Evolutionary conservation across 176 grass and related monocot species (phyloP), one percentile per base, ranked within the genome.

Genomic region (Bothriochloa decipiens): DNA sequence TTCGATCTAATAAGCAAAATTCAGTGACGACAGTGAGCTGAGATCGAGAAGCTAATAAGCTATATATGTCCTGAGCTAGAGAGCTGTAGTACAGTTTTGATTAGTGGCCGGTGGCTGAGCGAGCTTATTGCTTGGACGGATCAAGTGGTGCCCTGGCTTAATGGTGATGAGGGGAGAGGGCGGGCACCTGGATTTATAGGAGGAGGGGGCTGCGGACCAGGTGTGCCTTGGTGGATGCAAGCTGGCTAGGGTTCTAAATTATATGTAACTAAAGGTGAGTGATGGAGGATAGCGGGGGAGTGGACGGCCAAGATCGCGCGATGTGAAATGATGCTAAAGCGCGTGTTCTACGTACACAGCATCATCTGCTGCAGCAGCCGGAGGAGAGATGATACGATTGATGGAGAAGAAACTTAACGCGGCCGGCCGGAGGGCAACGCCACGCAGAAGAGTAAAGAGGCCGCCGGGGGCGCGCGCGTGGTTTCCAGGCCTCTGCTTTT

Each of bases 401-500:
- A 68, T 73, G 82, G n/a, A 25, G 14, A 4, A 18, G 43, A 53
- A 42, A 77, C 43, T 68, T 50, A 29, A 53, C 16, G 17, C 57
- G 23, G 45, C 49, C 42, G 46, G 67, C 17, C 65, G 18, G 49
- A 52, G 49, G 7, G 9, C 57, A 25, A 25, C 57, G 57, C 20
- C 25, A 27, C 16, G 7, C 26, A 22, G 46, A 22, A 22, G 52
- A 22, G 17, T 8, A 6, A 5, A 57, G 18, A 55, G 53, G 1
- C 20, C 55, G 55, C 58, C 5, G 49, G 20, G 62, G 27, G 52
- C 20, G 33, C 77, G 76, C 50, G 25, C 74, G 84, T 32, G 80
- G 80, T 86, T 86, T 90, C 79, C 75, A 86, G 84, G 52, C 74
- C 83, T 79, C 84, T 79, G 68, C 84, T 90, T 90, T 86, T 65